phyloP scores from a whole-genome alignment of 169 alveolate species.

The Plasmodium berghei region DNA sequence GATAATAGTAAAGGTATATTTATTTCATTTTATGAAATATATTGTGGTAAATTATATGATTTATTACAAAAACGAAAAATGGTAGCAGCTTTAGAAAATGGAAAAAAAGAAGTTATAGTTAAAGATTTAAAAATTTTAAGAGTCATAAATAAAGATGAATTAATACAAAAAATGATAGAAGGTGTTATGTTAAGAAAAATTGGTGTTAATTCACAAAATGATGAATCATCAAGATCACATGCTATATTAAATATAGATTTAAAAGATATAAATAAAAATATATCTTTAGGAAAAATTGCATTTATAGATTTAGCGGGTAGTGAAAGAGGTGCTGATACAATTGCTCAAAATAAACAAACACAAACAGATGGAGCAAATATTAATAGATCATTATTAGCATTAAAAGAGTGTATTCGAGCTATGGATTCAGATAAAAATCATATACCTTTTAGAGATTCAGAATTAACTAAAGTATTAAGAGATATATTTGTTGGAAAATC shows the following conservation, averaged over 20 bases:
- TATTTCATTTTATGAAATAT: constrained; percentile 98
- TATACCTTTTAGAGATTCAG: constrained; percentile 98
- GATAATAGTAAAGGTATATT: constrained; percentile 82
- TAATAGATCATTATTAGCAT: constrained; percentile 97
- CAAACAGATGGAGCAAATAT: constrained; percentile 99
- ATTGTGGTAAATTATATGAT: constrained; percentile 98
- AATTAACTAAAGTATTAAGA: constrained; percentile 95
- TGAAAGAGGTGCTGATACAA: constrained; percentile 99
- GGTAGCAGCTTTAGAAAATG: constrained; percentile 91
- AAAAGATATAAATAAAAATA: constrained; percentile 86
- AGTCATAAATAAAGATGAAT: constrained; percentile 91
- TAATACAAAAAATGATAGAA: constrained; percentile 91
- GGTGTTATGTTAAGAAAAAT: constrained; percentile 93
- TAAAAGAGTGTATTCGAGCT: constrained; percentile 99
- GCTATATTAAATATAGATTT: constrained; percentile 96
- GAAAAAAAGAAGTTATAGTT: constrained; percentile 95
- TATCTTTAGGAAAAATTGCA: constrained; percentile 92
- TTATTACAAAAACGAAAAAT: constrained; percentile 94
- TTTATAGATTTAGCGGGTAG: constrained; percentile 99
- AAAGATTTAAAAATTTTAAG: constrained; percentile 93
- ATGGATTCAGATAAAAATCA: constrained; percentile 98
- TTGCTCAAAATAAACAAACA: constrained; percentile 95
- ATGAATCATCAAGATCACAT: constrained; percentile 98
- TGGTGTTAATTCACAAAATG: constrained; percentile 98
- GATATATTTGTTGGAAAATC: constrained; percentile 96